A percentile compares a stretch with the other conserved stretches of the same genome.
phyloP scores from a whole-genome alignment of 169 alveolate species.

The Neospora caninum region DNA sequence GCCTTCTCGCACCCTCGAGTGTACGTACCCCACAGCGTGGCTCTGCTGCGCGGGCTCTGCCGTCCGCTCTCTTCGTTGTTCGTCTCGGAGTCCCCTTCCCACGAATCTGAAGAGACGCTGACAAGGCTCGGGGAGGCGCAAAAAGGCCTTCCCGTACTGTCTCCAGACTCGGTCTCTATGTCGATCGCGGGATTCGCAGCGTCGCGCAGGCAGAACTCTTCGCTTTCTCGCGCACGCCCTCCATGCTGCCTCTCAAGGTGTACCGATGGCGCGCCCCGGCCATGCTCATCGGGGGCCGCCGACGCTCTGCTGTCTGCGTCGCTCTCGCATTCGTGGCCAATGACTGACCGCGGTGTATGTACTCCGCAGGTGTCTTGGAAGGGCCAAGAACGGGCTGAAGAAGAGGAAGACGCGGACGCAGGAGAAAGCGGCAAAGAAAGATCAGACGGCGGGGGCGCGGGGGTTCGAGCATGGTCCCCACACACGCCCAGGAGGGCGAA shows the following conservation, averaged over 20 bases:
- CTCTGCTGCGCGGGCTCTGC: too few species aligned
- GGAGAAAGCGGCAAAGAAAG: neutral
- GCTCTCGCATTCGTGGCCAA: neutral
- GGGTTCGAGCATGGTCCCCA: neutral
- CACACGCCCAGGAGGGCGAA: slow-evolving; percentile 1
- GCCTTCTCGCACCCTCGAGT: too few species aligned
- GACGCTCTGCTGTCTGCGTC: neutral
- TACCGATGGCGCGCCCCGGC: too few species aligned
- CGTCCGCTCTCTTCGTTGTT: neutral
- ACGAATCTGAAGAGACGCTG: neutral
- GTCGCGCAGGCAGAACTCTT: too few species aligned
- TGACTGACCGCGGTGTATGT: neutral
- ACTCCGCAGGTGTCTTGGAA: neutral
- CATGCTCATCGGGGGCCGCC: neutral
- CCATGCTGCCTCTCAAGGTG: too few species aligned
- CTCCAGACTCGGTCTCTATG: too few species aligned
- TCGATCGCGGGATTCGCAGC: too few species aligned
- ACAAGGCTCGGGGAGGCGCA: neutral
- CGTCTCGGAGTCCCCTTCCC: neutral
- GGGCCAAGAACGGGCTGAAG: neutral
- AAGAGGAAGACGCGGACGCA: neutral
- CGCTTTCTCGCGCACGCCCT: too few species aligned
- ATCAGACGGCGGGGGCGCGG: neutral
- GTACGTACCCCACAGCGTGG: too few species aligned
- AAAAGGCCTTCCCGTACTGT: too few species aligned